These are phyloP conservation scores for Pythium monospermum DNA, from an alignment of 352 stramenopile genomes.

Conservation along the genomic window DNA sequence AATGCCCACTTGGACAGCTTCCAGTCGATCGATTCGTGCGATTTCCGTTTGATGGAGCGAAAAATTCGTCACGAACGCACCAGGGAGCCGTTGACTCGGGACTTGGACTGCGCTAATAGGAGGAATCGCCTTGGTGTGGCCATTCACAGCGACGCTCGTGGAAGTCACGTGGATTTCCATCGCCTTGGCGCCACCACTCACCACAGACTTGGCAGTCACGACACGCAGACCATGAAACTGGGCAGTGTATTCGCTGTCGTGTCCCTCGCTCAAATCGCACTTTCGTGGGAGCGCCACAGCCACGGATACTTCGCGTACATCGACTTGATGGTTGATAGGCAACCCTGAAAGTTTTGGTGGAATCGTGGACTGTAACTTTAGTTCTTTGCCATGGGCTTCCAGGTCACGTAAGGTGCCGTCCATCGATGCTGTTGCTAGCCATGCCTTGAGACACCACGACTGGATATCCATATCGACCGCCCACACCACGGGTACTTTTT, in stretches of 20 bases:
- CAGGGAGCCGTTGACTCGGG: too few relatives aligned
- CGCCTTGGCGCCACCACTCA: background rate
- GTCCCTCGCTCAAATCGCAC: background rate
- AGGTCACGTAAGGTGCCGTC: constrained; percentile 2
- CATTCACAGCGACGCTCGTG: background rate
- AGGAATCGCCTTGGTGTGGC: too few relatives aligned
- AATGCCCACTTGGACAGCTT: background rate
- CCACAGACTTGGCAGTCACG: background rate
- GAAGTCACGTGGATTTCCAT: background rate
- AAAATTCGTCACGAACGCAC: background rate
- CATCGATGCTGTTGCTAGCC: constrained; percentile 4
- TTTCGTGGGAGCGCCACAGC: constrained; percentile 1
- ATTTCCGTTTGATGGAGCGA: constrained; percentile 10
- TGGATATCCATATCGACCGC: constrained; percentile 12
- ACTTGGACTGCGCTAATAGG: too few relatives aligned
- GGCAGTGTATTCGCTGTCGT: background rate
- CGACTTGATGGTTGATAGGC: constrained; percentile 10
- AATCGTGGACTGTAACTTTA: constrained; percentile 4
- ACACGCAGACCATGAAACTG: background rate
- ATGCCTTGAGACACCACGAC: constrained; percentile 12
- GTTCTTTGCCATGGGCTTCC: constrained; percentile 6
- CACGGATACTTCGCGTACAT: constrained; percentile 11
- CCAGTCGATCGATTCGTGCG: background rate
- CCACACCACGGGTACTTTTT: constrained; percentile 10
- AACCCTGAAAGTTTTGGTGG: too few relatives aligned